Conservation (phyloP, 176 grass and related monocot species). For the Musa itinerans region DNA sequence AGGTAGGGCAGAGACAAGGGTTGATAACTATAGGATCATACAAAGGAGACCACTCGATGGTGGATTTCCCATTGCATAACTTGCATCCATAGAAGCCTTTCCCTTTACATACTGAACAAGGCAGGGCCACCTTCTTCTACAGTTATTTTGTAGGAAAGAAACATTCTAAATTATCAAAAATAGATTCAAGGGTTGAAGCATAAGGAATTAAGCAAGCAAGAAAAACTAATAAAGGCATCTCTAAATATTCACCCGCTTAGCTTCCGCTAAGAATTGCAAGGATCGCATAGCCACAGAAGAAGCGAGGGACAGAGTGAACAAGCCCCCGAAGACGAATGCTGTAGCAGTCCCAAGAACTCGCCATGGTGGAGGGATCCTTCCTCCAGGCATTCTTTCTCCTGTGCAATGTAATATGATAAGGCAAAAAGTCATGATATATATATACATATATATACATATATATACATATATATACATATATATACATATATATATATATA, state of each 20-base stretch:
- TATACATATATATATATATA: too few relatives aligned
- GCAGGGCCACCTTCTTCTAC: conserved; percentile 56
- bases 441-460: too few relatives aligned
- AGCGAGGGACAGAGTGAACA: conserved; percentile 43
- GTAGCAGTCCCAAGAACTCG: conserved; percentile 37
- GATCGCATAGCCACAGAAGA: conserved; percentile 57
- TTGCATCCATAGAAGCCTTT: conserved; percentile 77
- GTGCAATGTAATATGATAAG: too few relatives aligned
- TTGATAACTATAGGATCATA: conserved; percentile 80
- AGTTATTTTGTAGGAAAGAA: not conserved
- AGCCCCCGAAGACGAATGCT: conserved; percentile 45
- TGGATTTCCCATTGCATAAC: conserved; percentile 56
- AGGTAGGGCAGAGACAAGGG: conserved; percentile 88
- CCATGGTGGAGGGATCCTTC: conserved; percentile 35
- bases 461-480: too few relatives aligned
- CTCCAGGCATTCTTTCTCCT: conserved; percentile 16
- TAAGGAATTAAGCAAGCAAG: not conserved
- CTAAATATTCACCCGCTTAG: conserved; percentile 45
- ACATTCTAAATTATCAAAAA: not conserved
- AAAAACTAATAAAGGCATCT: not conserved
- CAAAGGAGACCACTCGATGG: conserved; percentile 80
- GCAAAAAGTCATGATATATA: too few relatives aligned
- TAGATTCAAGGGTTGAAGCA: not conserved
- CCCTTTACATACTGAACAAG: conserved; percentile 66
- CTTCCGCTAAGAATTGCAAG: conserved; percentile 52